phyloP scores from a whole-genome alignment of 169 alveolate genomes.

The Blepharisma undulans region DNA sequence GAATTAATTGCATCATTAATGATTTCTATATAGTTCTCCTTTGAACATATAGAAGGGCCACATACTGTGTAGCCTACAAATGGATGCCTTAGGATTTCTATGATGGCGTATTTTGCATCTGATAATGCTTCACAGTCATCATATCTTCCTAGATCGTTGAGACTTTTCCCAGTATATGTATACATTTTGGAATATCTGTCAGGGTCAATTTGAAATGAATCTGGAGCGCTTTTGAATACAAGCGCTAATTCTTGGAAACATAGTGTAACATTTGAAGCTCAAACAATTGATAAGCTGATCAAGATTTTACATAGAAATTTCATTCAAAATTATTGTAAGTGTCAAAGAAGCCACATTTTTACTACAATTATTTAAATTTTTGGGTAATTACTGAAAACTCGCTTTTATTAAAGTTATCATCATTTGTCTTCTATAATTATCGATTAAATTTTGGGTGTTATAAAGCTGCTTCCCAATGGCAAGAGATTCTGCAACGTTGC shows the following conservation, averaged over 20 bases:
- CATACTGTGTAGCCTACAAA: background rate
- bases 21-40: background rate
- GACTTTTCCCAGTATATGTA: background rate
- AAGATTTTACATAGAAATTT: background rate
- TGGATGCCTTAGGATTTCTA: background rate
- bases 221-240: background rate
- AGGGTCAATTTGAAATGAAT: background rate
- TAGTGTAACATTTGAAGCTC: background rate
- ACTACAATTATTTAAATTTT: background rate
- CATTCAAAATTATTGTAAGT: background rate
- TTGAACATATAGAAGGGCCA: background rate
- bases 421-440: background rate
- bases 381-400: background rate
- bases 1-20: background rate
- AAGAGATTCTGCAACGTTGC: background rate
- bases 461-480: background rate
- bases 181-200: slow-evolving; percentile 1
- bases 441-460: background rate
- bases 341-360: background rate
- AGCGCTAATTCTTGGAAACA: background rate
- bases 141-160: slow-evolving; percentile 30
- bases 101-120: background rate
- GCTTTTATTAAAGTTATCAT: background rate
- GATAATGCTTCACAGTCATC: background rate
- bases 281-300: background rate